Evolutionary conservation across 495 filamentous ascomycete genomes (phyloP).

Genomic region (Penicillium desertorum): DNA sequence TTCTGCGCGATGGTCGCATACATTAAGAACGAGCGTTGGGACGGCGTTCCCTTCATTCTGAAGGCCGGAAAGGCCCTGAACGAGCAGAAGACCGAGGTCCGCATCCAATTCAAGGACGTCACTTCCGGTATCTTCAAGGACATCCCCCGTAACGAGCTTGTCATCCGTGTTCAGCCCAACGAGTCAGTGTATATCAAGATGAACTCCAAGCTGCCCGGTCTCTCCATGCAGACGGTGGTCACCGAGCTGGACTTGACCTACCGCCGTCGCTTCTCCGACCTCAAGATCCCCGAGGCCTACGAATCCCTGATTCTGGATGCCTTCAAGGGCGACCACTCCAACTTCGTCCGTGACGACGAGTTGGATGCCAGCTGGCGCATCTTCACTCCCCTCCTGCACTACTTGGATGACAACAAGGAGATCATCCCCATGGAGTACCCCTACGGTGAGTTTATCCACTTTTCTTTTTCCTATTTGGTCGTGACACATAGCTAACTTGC

Average conservation of each 20-base stretch:
- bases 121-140: slow-evolving; percentile 99
- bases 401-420: slow-evolving; percentile 97
- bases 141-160: slow-evolving; percentile 97
- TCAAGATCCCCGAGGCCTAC: slow-evolving; percentile 99
- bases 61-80: slow-evolving; percentile 99
- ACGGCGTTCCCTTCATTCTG: slow-evolving; percentile 98
- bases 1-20: slow-evolving; percentile 96
- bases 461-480: not conserved
- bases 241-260: slow-evolving; percentile 99
- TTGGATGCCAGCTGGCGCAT: slow-evolving; percentile 98
- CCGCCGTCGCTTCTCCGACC: slow-evolving; percentile 94
- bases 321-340: slow-evolving; percentile 98
- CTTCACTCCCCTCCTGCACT: slow-evolving; percentile 95
- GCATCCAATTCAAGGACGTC: slow-evolving; percentile 99
- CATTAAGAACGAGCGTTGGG: slow-evolving; percentile 99
- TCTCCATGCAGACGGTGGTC: slow-evolving; percentile 99
- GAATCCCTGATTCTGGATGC: slow-evolving; percentile 97
- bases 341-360: slow-evolving; percentile 99
- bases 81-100: slow-evolving; percentile 99
- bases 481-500: not conserved
- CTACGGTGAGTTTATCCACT: slow-evolving; percentile 68
- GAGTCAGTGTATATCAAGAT: slow-evolving; percentile 99
- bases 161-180: slow-evolving; percentile 99
- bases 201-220: slow-evolving; percentile 98
- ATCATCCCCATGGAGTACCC: slow-evolving; percentile 99